Evolutionary conservation across 2,329 filamentous ascomycete species (phyloP), one percentile per base, ranked within the genome.

Genomic region (Pseudogymnoascus sp.): DNA sequence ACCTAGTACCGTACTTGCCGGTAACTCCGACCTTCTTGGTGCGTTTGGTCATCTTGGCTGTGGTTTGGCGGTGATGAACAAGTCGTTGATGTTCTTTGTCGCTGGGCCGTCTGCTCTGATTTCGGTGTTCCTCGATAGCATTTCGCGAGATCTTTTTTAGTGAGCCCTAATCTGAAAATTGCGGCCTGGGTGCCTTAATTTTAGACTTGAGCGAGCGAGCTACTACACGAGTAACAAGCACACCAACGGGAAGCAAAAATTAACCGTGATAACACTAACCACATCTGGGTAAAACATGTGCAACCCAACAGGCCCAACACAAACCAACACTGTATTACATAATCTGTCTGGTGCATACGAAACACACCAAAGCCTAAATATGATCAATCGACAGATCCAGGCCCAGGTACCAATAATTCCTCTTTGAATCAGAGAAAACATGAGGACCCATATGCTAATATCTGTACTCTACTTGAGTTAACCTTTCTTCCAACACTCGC

Each of bases 11-110:
- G 84, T 96, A 97, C 88, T 96, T 96, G 83, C 93, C 91, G 84
- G 93, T 97, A 80, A 97, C 93, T 80, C 91, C 91, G 88, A 96
- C 92, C 90, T 96, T 96, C 89, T 91, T 96, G 72, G 91, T 96
- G 84, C 91, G 88, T 87, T 95, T 93, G 80, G 90, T 91, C 90
- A 95, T 95, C 82, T 88, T 91, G 84, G 79, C 80, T 77, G 77
- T 66, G 68, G 68, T 69, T 72, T 60, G 59, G 71, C 66, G 69
- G 68, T 69, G 68, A 72, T 56, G 49, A 56, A 56, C 49, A 56
- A 56, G 49, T 56, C 49, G 49, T 56, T 56, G 49, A 56, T 56
- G 49, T 56, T 56, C 49, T 56, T 56, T 56, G 49, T 56, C 49
- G 49, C 49, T 56, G 49, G 49, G 49, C 49, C 49, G 49, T 56